These are phyloP conservation scores for Linderina pennispora DNA, from an alignment of 192 early-diverging fungal species.

Conservation along the genomic window DNA sequence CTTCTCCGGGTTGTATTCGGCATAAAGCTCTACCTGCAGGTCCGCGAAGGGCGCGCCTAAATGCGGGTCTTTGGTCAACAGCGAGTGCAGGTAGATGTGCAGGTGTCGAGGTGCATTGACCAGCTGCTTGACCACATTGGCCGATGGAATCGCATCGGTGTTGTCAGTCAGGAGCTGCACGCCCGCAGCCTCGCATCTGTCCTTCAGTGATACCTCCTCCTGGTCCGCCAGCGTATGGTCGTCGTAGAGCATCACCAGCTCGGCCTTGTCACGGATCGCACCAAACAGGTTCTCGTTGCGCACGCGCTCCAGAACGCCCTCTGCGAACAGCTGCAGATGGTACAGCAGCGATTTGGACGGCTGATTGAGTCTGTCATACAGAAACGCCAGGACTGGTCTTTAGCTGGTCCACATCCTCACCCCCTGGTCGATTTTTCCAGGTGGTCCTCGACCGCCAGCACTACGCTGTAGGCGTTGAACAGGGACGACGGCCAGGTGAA, in stretches of 20 bases:
- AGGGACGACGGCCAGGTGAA: slow-evolving; percentile 72
- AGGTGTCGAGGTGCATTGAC: slow-evolving; percentile 51
- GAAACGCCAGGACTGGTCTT: slow-evolving; percentile 66
- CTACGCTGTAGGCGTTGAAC: slow-evolving; percentile 70
- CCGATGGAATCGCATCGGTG: slow-evolving; percentile 71
- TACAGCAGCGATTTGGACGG: slow-evolving; percentile 77
- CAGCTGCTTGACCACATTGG: slow-evolving; percentile 68
- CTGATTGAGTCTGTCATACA: slow-evolving; percentile 68
- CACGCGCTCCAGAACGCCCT: slow-evolving; percentile 73
- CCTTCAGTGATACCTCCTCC: slow-evolving; percentile 16
- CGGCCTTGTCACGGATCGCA: slow-evolving; percentile 70
- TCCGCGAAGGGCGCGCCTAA: slow-evolving; percentile 69
- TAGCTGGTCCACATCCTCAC: slow-evolving; percentile 51
- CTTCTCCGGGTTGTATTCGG: slow-evolving; percentile 71
- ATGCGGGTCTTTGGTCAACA: slow-evolving; percentile 55
- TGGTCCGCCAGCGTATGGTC: slow-evolving; percentile 37
- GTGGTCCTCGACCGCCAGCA: slow-evolving; percentile 66
- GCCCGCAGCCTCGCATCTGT: slow-evolving; percentile 50
- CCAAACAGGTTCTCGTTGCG: slow-evolving; percentile 72
- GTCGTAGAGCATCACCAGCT: slow-evolving; percentile 83
- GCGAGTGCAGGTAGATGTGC: slow-evolving; percentile 88
- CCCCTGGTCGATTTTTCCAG: slow-evolving; percentile 20
- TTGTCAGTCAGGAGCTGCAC: slow-evolving; percentile 79
- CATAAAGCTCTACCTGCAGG: slow-evolving; percentile 84
- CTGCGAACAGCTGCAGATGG: slow-evolving; percentile 64